A percentile compares a stretch with the other conserved stretches of the same genome.
Evolutionary conservation across 2,329 filamentous ascomycete genomes (phyloP).

Genomic region (Trichoderma koningiopsis): DNA sequence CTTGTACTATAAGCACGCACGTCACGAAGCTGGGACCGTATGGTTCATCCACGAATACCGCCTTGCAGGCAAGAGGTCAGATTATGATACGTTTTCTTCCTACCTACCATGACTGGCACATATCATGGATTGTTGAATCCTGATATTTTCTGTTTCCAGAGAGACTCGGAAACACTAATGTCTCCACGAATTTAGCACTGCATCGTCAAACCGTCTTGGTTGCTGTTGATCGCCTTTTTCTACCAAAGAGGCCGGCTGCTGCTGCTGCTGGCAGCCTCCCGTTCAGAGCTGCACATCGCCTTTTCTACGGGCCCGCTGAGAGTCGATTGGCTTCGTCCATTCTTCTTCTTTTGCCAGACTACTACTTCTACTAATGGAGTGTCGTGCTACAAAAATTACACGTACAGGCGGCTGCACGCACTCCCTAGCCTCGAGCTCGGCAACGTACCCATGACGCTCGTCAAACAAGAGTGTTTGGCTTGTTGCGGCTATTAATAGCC

Average conservation of each 20-base stretch:
- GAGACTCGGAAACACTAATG: neutral
- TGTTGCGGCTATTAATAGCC: constrained; percentile 17
- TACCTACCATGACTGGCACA: neutral
- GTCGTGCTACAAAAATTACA: neutral
- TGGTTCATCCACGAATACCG: neutral
- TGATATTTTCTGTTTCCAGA: neutral
- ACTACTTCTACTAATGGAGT: neutral
- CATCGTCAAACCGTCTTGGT: neutral
- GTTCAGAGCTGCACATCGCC: constrained; percentile 18
- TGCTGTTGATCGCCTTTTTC: neutral
- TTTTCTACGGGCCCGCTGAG: neutral
- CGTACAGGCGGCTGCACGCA: neutral
- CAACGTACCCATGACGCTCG: neutral
- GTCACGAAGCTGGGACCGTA: neutral
- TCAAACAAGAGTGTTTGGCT: neutral
- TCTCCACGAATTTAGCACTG: neutral
- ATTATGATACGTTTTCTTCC: neutral
- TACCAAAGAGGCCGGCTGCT: too few relatives aligned
- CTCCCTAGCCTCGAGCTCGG: neutral
- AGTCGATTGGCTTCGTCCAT: neutral
- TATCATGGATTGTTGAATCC: neutral
- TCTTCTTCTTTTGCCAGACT: neutral
- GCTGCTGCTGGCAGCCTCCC: constrained; percentile 8
- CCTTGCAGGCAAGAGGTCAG: neutral
- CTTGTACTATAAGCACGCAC: neutral